Base-by-base conservation (phyloP, 768 basidiomycete genomes). In the Leucosporidium yakuticum region DNA sequence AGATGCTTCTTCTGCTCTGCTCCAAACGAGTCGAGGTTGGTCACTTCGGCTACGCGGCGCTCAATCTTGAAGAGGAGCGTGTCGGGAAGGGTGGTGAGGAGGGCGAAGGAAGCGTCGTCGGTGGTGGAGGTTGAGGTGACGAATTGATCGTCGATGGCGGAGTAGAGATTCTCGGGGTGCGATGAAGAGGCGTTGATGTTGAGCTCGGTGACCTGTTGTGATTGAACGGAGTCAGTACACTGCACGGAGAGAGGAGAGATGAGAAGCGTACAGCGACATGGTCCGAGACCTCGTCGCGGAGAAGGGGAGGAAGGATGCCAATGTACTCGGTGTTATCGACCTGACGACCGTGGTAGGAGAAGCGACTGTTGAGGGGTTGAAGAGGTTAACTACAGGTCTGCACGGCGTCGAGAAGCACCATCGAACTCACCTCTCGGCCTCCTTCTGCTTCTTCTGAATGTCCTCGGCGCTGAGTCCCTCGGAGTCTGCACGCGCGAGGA, bases 121-220 rank as follows among this genome's bases (percentile, higher is more conserved):
- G 6, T 21, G 55, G n/a, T 9, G 29, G 62, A 23, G 11, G 17
- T 19, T 1, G 29, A 65, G 31, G 20, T 60, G 64, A 1, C 31
- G 29, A 51, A 27, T 6, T 51, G 50, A 4, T 21, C 1, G 57
- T 71, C 70, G 55, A 71, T 56, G 25, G 39, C 21, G 15, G 39
- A 1, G 66, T 25, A 65, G 51, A 71, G 50, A 31, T 21, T 27
- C 4, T 64, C 2, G 23, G 50, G 50, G 48, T 36, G 4, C 54
- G 60, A 4, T 11, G 59, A 14, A 32, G 27, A 4, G 9, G 56
- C 34, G 56, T 39, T 32, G 23, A 65, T 6, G 2, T 5, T 2
- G 39, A 69, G 34, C 4, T 25, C 34, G 54, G 62, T 19, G 48
- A 44, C 21, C 58, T 62, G 55, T 51, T 51, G 6, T 6, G 19